Conservation (phyloP, 768 basidiomycete species). For the Tulasnella sp. region DNA sequence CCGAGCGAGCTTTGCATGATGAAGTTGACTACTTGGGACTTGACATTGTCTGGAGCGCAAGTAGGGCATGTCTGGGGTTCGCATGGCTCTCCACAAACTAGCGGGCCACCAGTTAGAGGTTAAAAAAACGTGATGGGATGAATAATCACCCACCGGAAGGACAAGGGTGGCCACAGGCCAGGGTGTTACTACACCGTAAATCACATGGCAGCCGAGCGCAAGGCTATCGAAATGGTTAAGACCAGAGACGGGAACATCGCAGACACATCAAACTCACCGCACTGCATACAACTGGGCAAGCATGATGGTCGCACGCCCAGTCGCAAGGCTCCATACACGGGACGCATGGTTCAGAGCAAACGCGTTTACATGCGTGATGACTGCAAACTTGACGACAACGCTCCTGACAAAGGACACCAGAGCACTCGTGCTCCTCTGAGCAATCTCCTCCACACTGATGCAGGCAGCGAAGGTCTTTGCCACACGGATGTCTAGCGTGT, state of each 20-base stretch:
- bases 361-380: slow-evolving; percentile 48
- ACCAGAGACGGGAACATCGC: neutral
- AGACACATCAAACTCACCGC: slow-evolving; percentile 46
- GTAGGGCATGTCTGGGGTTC: slow-evolving; percentile 48
- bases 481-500: slow-evolving; percentile 50
- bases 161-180: slow-evolving; percentile 61
- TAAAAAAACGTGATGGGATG: neutral
- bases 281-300: slow-evolving; percentile 62
- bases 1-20: slow-evolving; percentile 49
- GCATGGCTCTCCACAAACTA: slow-evolving; percentile 69
- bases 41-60: slow-evolving; percentile 45
- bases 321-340: slow-evolving; percentile 61
- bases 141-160: slow-evolving; percentile 52
- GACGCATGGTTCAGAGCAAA: slow-evolving; percentile 53
- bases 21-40: slow-evolving; percentile 52
- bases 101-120: neutral
- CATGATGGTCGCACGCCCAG: slow-evolving; percentile 55
- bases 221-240: slow-evolving; percentile 40
- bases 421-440: slow-evolving; percentile 48
- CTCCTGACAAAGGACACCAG: slow-evolving; percentile 41
- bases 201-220: slow-evolving; percentile 66
- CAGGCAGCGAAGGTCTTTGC: slow-evolving; percentile 51
- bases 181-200: slow-evolving; percentile 43
- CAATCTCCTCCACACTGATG: slow-evolving; percentile 53
- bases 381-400: slow-evolving; percentile 52